Conservation (phyloP, 257 asterid genomes). For the Solanum medicagineum region DNA sequence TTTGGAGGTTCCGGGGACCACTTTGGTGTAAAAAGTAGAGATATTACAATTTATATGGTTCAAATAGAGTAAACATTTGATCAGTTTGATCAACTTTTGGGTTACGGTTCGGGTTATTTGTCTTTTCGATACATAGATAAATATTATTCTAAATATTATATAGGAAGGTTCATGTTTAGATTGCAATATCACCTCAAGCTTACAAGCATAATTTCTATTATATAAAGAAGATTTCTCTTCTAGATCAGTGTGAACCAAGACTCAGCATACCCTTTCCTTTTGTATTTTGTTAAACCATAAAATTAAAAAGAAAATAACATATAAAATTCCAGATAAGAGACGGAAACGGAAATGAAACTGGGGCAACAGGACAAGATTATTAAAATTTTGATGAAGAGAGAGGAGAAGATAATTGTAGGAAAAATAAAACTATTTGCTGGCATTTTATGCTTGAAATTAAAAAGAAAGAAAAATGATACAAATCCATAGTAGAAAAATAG, state of each 20-base stretch:
- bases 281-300: neutral
- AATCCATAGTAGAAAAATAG: neutral
- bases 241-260: neutral
- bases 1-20: neutral
- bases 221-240: neutral
- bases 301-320: neutral
- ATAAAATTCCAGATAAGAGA: neutral
- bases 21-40: neutral
- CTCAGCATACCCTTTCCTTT: neutral
- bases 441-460: no score
- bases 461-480: neutral
- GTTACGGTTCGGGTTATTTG: neutral
- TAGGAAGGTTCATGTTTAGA: neutral
- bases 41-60: neutral
- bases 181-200: neutral
- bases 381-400: neutral
- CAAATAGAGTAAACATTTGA: neutral
- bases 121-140: neutral
- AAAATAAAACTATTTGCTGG: no score
- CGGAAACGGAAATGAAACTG: neutral
- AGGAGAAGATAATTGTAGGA: neutral
- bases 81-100: neutral
- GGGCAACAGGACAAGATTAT: neutral
- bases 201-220: neutral
- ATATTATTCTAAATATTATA: neutral